Conservation (phyloP, 768 basidiomycete genomes). For the Butyriboletus loyo region DNA sequence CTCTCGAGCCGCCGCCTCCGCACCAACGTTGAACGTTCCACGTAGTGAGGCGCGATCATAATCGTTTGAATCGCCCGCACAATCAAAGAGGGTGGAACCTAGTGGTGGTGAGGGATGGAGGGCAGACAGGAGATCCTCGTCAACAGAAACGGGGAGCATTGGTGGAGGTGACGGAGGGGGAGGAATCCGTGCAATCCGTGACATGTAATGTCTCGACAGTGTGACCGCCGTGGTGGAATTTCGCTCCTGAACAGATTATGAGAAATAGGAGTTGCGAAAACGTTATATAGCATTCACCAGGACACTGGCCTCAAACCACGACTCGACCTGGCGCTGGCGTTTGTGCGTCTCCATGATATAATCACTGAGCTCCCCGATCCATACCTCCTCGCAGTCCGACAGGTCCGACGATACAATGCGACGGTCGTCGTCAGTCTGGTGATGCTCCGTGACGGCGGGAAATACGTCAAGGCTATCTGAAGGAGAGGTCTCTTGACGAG, state of each 20-base stretch:
- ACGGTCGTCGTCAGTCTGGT: constrained; percentile 39
- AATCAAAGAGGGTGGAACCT: constrained; percentile 30
- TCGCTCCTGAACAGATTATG: constrained; percentile 52
- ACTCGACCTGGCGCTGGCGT: constrained; percentile 68
- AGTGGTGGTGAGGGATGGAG: constrained; percentile 37
- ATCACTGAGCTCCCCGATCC: constrained; percentile 65
- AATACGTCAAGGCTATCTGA: constrained; percentile 21
- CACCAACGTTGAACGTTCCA: constrained; percentile 28
- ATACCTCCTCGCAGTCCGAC: constrained; percentile 77
- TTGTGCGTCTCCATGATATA: constrained; percentile 72
- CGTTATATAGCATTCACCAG: constrained; percentile 42
- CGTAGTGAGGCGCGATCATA: constrained; percentile 22
- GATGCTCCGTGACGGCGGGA: constrained; percentile 18
- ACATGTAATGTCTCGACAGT: constrained; percentile 35
- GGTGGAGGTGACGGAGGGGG: constrained; percentile 39
- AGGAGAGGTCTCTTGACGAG: constrained; percentile 28
- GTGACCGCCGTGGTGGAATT: constrained; percentile 57
- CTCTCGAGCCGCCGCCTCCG: constrained; percentile 57
- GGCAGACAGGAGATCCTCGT: constrained; percentile 36
- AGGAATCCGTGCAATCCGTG: constrained; percentile 46
- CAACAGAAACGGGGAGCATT: constrained; percentile 27
- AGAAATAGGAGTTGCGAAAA: not conserved
- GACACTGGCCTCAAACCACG: constrained; percentile 67
- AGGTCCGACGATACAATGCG: constrained; percentile 68
- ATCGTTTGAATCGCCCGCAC: constrained; percentile 22